Evolutionary conservation across 2,329 filamentous ascomycete species (phyloP).

Genomic region (Pseudocercospora musae): DNA sequence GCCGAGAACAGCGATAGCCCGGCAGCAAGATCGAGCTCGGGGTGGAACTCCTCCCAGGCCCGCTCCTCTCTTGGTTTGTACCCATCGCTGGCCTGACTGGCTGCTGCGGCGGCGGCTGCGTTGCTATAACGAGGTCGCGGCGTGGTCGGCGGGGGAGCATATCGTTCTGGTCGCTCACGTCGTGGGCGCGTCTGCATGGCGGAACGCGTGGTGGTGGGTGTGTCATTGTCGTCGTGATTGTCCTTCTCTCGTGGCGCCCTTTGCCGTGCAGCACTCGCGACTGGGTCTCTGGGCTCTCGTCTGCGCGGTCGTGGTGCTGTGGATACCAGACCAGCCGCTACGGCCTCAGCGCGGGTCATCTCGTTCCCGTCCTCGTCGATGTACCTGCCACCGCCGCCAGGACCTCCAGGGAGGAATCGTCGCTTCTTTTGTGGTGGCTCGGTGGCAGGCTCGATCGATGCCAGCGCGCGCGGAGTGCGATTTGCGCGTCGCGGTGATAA

Average conservation of each 20-base stretch:
- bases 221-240: slow-evolving; percentile 1
- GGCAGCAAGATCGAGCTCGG: slow-evolving; percentile 84
- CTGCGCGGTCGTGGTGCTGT: neutral
- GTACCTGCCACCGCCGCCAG: slow-evolving; percentile 81
- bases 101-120: slow-evolving; percentile 81
- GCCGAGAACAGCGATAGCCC: slow-evolving; percentile 75
- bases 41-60: slow-evolving; percentile 97
- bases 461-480: slow-evolving; percentile 29
- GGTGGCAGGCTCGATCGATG: slow-evolving; percentile 35
- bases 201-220: slow-evolving; percentile 21
- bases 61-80: slow-evolving; percentile 97
- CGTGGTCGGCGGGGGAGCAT: slow-evolving; percentile 43
- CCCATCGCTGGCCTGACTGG: slow-evolving; percentile 85
- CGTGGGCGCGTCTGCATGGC: slow-evolving; percentile 31
- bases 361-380: slow-evolving; percentile 68
- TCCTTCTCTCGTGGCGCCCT: slow-evolving; percentile 12
- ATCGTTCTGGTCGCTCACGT: slow-evolving; percentile 30
- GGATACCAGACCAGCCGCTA: slow-evolving; percentile 34
- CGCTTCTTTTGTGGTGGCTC: slow-evolving; percentile 46
- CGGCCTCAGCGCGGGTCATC: slow-evolving; percentile 45
- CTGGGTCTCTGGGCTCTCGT: slow-evolving; percentile 1
- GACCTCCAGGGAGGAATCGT: slow-evolving; percentile 78
- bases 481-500: slow-evolving; percentile 28
- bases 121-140: slow-evolving; percentile 72
- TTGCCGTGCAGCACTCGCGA: neutral